Evolutionary conservation across 805 yeast species (phyloP).

Genomic region (Ogataea nakhonphanomensis): DNA sequence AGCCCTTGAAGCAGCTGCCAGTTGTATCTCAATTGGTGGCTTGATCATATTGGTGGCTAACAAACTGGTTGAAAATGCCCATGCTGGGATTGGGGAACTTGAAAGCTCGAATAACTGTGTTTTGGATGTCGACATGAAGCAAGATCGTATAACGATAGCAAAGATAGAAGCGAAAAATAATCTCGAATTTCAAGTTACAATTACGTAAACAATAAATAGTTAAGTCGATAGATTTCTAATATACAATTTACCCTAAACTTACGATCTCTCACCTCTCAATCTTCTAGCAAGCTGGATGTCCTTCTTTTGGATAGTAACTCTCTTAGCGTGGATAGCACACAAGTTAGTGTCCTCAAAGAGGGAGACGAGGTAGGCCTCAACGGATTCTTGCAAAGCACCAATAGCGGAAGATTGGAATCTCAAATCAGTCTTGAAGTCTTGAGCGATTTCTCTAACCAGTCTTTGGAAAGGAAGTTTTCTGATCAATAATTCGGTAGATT

Average conservation of each 20-base stretch:
- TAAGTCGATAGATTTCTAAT: conserved; percentile 23
- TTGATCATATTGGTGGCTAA: conserved; percentile 25
- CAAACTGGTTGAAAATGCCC: conserved; percentile 37
- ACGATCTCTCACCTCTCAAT: conserved; percentile 94
- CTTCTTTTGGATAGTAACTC: conserved; percentile 98
- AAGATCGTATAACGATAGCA: conserved; percentile 2
- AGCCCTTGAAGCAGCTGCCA: conserved; percentile 15
- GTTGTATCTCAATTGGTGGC: conserved; percentile 19
- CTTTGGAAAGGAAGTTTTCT: conserved; percentile 97
- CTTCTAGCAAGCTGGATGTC: conserved; percentile 98
- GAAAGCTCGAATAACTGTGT: conserved; percentile 14
- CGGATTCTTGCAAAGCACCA: conserved; percentile 97
- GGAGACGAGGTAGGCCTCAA: conserved; percentile 95
- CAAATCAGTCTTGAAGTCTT: conserved; percentile 87
- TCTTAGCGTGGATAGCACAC: conserved; percentile 98
- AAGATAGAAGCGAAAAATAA: conserved; percentile 1
- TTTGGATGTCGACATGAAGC: conserved; percentile 2
- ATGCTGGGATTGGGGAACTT: conserved; percentile 47
- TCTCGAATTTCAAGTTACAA: neutral
- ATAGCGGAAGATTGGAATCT: conserved; percentile 97
- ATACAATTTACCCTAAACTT: conserved; percentile 29
- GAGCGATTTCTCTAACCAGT: conserved; percentile 93
- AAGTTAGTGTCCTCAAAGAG: conserved; percentile 96
- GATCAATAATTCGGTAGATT: conserved; percentile 90
- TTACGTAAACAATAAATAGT: conserved; percentile 9